Evolutionary conservation across 2,329 filamentous ascomycete species (phyloP).

Genomic region (Penicillium sumatraense): DNA sequence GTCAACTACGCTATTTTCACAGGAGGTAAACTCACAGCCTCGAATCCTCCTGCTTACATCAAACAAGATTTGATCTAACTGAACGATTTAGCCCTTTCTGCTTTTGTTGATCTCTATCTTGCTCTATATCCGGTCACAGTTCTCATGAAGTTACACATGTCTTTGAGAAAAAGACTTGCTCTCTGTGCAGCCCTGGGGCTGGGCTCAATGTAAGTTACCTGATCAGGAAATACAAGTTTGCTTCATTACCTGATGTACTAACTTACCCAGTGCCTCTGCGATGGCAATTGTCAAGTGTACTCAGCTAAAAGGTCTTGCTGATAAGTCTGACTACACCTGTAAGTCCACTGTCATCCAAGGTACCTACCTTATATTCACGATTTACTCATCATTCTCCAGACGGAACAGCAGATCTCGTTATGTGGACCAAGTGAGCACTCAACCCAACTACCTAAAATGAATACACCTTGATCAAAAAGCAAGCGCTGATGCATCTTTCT

Average conservation of each 20-base stretch:
- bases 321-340: constrained; percentile 37
- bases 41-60: background rate
- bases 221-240: too few species aligned
- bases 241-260: background rate
- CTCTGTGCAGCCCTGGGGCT: constrained; percentile 30
- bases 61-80: too few species aligned
- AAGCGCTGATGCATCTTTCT: background rate
- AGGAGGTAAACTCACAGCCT: constrained; percentile 37
- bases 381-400: constrained; percentile 17
- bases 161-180: constrained; percentile 12
- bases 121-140: constrained; percentile 36
- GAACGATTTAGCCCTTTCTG: constrained; percentile 30
- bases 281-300: constrained; percentile 41
- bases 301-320: constrained; percentile 32
- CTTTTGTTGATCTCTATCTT: constrained; percentile 38
- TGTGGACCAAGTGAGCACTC: background rate
- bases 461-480: background rate
- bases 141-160: constrained; percentile 17
- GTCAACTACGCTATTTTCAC: constrained; percentile 48
- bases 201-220: constrained; percentile 33
- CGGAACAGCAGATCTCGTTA: too few species aligned
- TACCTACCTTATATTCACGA: too few species aligned
- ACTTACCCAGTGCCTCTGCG: constrained; percentile 34
- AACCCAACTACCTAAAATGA: background rate
- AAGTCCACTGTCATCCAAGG: too few species aligned